Evolutionary conservation across 2,329 filamentous ascomycete genomes (phyloP).

Genomic region (Ophiosphaerella narmari): DNA sequence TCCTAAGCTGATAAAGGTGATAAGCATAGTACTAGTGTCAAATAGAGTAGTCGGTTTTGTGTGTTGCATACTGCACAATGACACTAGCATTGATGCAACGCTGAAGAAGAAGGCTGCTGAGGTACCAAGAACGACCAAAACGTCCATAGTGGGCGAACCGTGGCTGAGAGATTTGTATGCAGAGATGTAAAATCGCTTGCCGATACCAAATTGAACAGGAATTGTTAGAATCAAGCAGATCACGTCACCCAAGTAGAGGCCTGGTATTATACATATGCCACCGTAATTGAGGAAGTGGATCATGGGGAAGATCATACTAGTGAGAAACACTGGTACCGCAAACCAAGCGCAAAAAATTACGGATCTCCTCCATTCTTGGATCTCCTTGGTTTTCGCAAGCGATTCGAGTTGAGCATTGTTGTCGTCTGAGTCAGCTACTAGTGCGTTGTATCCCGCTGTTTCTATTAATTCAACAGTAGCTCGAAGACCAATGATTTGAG

Average conservation of each 20-base stretch:
- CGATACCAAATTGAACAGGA: slow-evolving; percentile 95
- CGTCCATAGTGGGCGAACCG: slow-evolving; percentile 94
- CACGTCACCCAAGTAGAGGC: slow-evolving; percentile 86
- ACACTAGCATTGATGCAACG: slow-evolving; percentile 82
- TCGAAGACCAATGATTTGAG: slow-evolving; percentile 75
- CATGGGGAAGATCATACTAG: slow-evolving; percentile 96
- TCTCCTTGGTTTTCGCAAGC: slow-evolving; percentile 92
- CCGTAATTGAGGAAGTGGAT: slow-evolving; percentile 76
- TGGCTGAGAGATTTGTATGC: slow-evolving; percentile 95
- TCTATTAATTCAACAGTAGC: slow-evolving; percentile 83
- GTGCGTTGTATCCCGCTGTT: slow-evolving; percentile 80
- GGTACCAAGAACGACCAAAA: slow-evolving; percentile 90
- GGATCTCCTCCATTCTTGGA: slow-evolving; percentile 85
- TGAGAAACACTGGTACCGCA: slow-evolving; percentile 85
- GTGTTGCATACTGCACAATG: slow-evolving; percentile 75
- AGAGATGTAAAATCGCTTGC: slow-evolving; percentile 88
- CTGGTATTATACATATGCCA: slow-evolving; percentile 66
- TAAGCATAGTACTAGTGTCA: slow-evolving; percentile 97
- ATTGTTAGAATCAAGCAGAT: slow-evolving; percentile 83
- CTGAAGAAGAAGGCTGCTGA: slow-evolving; percentile 98
- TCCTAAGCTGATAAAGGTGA: slow-evolving; percentile 91
- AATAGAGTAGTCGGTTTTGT: slow-evolving; percentile 86
- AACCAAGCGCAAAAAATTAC: slow-evolving; percentile 80
- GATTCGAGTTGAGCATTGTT: slow-evolving; percentile 97
- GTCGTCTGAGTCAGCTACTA: slow-evolving; percentile 89